Evolutionary conservation across 2,329 filamentous ascomycete species (phyloP).

Genomic region (Cladosporium sp.): DNA sequence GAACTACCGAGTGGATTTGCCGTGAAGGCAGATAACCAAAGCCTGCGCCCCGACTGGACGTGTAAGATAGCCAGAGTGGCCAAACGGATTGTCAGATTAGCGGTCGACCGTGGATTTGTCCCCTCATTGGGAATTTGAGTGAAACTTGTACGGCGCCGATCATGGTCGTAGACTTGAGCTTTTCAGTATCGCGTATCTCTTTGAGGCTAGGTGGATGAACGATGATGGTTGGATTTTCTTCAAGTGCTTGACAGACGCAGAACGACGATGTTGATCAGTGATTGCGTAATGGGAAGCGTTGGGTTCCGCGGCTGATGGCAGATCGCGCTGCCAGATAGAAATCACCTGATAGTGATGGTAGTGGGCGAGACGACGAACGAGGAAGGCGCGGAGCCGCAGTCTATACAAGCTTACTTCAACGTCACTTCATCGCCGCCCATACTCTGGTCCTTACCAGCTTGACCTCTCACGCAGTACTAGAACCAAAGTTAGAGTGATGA

Average conservation of each 20-base stretch:
- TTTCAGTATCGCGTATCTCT: neutral
- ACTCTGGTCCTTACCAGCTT: neutral
- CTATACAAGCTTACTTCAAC: conserved; percentile 13
- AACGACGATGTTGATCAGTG: neutral
- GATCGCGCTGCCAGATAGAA: neutral
- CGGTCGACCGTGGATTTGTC: neutral
- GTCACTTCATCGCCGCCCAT: neutral
- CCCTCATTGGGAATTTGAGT: neutral
- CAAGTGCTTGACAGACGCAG: neutral
- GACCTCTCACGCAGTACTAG: neutral
- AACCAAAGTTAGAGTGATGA: conserved; percentile 2
- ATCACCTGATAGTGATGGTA: neutral
- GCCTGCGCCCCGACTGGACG: neutral
- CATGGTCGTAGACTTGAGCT: neutral
- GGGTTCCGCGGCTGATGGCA: neutral
- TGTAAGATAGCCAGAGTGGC: neutral
- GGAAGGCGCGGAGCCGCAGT: neutral
- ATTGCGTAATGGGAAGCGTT: neutral
- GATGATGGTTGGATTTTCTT: neutral
- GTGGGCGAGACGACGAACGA: neutral
- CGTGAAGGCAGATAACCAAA: neutral
- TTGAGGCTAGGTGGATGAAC: neutral
- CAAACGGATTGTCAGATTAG: neutral
- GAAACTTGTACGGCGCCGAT: neutral
- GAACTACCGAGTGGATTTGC: neutral